Evolutionary conservation across 2,329 filamentous ascomycete genomes (phyloP), one percentile per base, ranked within the genome.

Genomic region (Fusarium verticillioides): DNA sequence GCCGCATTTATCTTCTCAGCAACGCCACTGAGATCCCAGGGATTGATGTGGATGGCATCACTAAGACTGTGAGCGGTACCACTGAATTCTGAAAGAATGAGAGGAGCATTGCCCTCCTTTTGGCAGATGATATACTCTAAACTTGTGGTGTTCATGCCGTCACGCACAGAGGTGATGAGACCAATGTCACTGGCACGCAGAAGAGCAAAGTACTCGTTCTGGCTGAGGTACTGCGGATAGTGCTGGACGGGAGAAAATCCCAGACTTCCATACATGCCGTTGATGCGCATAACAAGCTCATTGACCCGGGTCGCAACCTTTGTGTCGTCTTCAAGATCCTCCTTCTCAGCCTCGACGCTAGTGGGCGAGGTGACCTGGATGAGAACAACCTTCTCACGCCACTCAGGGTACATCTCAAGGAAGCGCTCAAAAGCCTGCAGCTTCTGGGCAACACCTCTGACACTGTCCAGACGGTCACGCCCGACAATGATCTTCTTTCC

Each of bases 111-210:
- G 63, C 91, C 92, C 72, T 96, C 92, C 78, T 94, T 93, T 83
- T 98, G 96, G 81, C 94, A 97, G 65, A 97, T 89, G 64, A 98
- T 91, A 80, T 98, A 98, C 83, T 98, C 96, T 76, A 98, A 86
- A 80, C 94, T 97, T 26, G 95, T 97, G 1, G 96, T 98, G 85
- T 98, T 98, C 95, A 98, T 98, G 66, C 96, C 96, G 81, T 98
- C 96, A 68, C 96, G 91, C 28, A 98, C 95, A 75, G 94, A 97
- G 11, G 96, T 98, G 82, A 98, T 98, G 57, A 98, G 87, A 8
- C 95, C 96, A 74, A 98, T 94, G 81, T 98, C 95, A 39, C 93
- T 95, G 6, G 94, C 91, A 30, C 96, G 91, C 59, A 98, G 88
- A n/a, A 98, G 89, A 8, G 96, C 95, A 82, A 97, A 97, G 82